A percentile compares a stretch with the other conserved stretches of the same genome.
Evolutionary conservation across 306 rosid species (phyloP).

Genomic region (Pterocarpus santalinus): DNA sequence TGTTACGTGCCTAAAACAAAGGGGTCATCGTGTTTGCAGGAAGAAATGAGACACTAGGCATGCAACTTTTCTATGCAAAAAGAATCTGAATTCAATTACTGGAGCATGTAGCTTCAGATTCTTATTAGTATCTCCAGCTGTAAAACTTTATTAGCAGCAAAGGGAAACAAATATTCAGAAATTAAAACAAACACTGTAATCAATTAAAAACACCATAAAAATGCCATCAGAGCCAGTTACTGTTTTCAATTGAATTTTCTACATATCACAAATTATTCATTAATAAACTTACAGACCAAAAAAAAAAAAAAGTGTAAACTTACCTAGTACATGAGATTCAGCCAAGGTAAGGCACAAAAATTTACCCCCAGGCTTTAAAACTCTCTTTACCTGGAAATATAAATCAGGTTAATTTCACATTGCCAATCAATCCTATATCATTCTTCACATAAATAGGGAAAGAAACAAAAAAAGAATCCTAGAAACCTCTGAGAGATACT

Average conservation of each 20-base stretch:
- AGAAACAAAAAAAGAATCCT: not conserved
- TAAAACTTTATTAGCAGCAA: not conserved
- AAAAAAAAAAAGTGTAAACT: slow-evolving; percentile 5
- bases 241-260: slow-evolving; percentile 1
- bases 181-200: slow-evolving; percentile 16
- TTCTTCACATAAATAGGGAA: not conserved
- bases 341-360: slow-evolving; percentile 91
- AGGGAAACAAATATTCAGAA: not conserved
- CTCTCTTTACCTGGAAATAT: slow-evolving; percentile 76
- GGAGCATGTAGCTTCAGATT: not conserved
- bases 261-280: slow-evolving; percentile 5
- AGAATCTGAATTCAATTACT: not conserved
- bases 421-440: slow-evolving; percentile 19
- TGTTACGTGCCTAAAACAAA: not conserved
- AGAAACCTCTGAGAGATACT: slow-evolving; percentile 80
- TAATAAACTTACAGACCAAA: not conserved
- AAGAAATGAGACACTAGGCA: not conserved
- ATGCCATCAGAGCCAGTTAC: slow-evolving; percentile 8
- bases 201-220: slow-evolving; percentile 14
- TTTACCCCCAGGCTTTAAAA: slow-evolving; percentile 81
- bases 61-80: not conserved
- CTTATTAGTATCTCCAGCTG: slow-evolving; percentile 1
- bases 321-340: slow-evolving; percentile 90
- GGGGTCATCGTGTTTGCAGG: not conserved
- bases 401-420: slow-evolving; percentile 18